These are phyloP conservation scores for Calocybe indica DNA, from an alignment of 768 basidiomycete species.

Conservation along the genomic window DNA sequence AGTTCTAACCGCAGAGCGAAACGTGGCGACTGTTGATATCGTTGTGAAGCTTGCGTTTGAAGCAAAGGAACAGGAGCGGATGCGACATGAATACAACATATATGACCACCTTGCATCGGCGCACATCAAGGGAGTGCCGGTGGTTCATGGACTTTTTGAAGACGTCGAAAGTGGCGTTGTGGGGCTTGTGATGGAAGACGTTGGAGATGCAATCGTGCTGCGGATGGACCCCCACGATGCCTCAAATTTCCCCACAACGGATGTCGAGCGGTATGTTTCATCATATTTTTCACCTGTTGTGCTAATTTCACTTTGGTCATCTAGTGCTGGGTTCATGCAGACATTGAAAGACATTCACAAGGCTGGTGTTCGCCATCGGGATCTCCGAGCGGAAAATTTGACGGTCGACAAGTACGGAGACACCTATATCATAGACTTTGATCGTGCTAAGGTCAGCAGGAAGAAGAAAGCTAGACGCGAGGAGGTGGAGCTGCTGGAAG, in stretches of 20 bases:
- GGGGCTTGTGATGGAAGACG: conserved; percentile 4
- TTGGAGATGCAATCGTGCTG: not conserved
- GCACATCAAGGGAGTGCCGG: not conserved
- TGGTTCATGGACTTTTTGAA: conserved; percentile 3
- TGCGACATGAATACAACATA: not conserved
- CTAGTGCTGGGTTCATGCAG: not conserved
- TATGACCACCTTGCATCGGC: not conserved
- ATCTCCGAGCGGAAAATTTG: conserved; percentile 6
- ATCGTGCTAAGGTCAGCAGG: not conserved
- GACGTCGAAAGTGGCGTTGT: conserved; percentile 2
- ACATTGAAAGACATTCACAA: conserved; percentile 3
- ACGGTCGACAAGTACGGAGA: conserved; percentile 2
- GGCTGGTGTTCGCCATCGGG: conserved; percentile 4
- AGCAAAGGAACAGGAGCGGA: not conserved
- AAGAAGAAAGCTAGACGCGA: not conserved
- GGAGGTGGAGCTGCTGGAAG: not conserved
- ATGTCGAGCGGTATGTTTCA: too few relatives aligned
- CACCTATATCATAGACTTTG: conserved; percentile 8
- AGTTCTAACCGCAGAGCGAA: not conserved
- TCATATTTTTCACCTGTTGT: too few relatives aligned
- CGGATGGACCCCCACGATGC: too few relatives aligned
- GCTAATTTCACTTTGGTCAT: not conserved
- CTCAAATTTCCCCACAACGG: too few relatives aligned
- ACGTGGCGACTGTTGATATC: not conserved
- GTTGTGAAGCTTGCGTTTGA: conserved; percentile 10